Evolutionary conservation across 2,329 filamentous ascomycete genomes (phyloP).

Genomic region (Alternaria brassicicola): DNA sequence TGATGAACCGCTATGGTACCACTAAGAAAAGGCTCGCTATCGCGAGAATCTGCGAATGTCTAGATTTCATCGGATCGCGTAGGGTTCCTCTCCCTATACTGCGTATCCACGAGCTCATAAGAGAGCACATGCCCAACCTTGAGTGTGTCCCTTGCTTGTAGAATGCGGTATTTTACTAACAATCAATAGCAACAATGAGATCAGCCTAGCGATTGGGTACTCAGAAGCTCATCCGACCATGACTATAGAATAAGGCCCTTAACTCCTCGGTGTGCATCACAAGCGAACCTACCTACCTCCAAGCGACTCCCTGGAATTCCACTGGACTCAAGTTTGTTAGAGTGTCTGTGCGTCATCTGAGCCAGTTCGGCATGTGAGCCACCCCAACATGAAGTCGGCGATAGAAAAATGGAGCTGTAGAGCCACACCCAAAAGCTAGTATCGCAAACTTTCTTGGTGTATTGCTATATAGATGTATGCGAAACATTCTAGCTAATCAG

Average conservation of each 20-base stretch:
- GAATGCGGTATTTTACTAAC: background rate
- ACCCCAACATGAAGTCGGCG: no score
- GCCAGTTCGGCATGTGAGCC: no score
- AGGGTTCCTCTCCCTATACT: background rate
- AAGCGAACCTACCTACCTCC: no score
- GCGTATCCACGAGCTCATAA: background rate
- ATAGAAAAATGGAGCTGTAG: background rate
- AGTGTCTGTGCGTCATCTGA: no score
- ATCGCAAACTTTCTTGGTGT: background rate
- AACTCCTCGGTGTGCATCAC: no score
- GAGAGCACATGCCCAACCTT: background rate
- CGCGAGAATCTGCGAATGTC: background rate
- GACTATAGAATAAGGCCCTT: no score
- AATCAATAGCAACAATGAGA: background rate
- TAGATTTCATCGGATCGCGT: background rate
- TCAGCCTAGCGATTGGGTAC: background rate
- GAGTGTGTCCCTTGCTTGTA: background rate
- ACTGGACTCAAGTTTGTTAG: no score
- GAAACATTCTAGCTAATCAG: background rate
- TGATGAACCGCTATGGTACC: background rate
- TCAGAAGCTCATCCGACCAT: no score
- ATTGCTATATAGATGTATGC: background rate
- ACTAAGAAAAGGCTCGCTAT: background rate
- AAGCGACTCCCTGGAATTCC: no score
- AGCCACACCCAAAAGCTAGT: background rate